Conservation (phyloP, 192 early-diverging fungal species). For the Coemansia sp. region DNA sequence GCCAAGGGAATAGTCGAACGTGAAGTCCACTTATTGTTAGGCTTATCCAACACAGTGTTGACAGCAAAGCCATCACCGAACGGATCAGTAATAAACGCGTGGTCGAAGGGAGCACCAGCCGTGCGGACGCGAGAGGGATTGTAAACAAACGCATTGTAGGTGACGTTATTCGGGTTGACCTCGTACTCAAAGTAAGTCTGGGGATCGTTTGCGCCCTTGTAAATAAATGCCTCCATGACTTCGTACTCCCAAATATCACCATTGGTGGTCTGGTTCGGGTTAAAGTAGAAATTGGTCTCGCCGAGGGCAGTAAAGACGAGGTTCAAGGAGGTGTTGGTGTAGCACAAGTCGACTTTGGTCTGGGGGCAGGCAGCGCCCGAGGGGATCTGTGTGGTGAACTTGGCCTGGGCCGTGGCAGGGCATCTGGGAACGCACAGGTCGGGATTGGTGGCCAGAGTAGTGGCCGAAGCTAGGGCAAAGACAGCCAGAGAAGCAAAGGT, state of each 20-base stretch:
- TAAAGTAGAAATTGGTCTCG: slow-evolving; percentile 46
- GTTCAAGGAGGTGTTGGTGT: slow-evolving; percentile 38
- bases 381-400: slow-evolving; percentile 43
- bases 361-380: slow-evolving; percentile 27
- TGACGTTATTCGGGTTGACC: slow-evolving; percentile 52
- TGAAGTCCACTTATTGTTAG: slow-evolving; percentile 28
- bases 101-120: slow-evolving; percentile 47
- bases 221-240: slow-evolving; percentile 56
- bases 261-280: slow-evolving; percentile 45
- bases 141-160: slow-evolving; percentile 53
- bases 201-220: slow-evolving; percentile 44
- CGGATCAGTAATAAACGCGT: slow-evolving; percentile 39
- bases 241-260: slow-evolving; percentile 56
- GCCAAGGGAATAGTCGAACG: slow-evolving; percentile 41
- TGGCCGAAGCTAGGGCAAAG: slow-evolving; percentile 5
- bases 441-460: neutral
- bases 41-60: slow-evolving; percentile 35
- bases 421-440: slow-evolving; percentile 44
- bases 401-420: slow-evolving; percentile 24
- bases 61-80: slow-evolving; percentile 52
- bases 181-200: slow-evolving; percentile 56
- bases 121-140: slow-evolving; percentile 46
- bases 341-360: slow-evolving; percentile 48
- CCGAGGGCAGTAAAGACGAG: slow-evolving; percentile 43
- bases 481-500: slow-evolving; percentile 8